Evolutionary conservation across 352 stramenopile species (phyloP).

Genomic region (Pythium dissimile): DNA sequence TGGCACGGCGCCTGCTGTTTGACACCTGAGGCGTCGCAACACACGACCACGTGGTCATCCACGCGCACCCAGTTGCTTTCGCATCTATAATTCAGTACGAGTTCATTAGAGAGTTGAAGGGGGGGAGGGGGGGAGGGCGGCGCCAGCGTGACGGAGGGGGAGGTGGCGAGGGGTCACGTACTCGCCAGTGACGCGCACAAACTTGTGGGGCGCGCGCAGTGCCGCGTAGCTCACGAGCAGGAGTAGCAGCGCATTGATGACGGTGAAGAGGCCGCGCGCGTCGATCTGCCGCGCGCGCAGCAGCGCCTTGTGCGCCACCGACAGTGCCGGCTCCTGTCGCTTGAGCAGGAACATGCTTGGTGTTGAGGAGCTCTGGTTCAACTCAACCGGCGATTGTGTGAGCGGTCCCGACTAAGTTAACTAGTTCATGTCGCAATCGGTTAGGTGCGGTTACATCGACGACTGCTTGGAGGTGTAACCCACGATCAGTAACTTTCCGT

Average conservation of each 20-base stretch:
- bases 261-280: slow-evolving; percentile 37
- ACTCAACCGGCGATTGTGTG: not conserved
- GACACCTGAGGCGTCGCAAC: slow-evolving; percentile 36
- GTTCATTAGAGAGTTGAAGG: not conserved
- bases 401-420: slow-evolving; percentile 4
- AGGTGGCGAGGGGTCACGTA: too few relatives aligned
- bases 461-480: too few relatives aligned
- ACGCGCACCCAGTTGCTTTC: slow-evolving; percentile 62
- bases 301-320: slow-evolving; percentile 38
- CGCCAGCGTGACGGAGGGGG: too few relatives aligned
- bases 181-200: slow-evolving; percentile 63
- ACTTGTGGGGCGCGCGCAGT: slow-evolving; percentile 58
- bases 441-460: not conserved
- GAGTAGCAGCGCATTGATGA: slow-evolving; percentile 49
- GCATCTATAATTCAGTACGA: slow-evolving; percentile 34
- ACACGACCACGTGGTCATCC: slow-evolving; percentile 43
- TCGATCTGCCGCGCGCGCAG: slow-evolving; percentile 47
- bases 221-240: slow-evolving; percentile 53
- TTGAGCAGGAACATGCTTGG: slow-evolving; percentile 9
- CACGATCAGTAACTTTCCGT: not conserved
- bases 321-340: slow-evolving; percentile 4
- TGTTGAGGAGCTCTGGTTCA: not conserved
- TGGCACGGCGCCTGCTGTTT: slow-evolving; percentile 50
- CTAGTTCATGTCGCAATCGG: not conserved
- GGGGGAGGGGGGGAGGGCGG: too few relatives aligned